A percentile compares a stretch with the other conserved stretches of the same genome.
Conservation (phyloP, 148 eudicot species). For the Linanthus parryae region DNA sequence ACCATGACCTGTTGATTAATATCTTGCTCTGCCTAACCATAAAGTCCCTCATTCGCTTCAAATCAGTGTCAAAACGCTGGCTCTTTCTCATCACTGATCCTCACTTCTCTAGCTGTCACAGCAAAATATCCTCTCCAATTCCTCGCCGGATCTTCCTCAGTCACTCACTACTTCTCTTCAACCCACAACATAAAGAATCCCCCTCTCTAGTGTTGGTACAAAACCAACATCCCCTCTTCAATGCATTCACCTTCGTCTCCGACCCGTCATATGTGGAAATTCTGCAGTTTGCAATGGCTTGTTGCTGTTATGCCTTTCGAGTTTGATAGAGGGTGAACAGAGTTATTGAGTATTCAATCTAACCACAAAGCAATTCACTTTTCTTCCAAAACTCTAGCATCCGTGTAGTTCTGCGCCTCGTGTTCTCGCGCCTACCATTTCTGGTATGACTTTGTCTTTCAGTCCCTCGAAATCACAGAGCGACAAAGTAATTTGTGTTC, state of each 20-base stretch:
- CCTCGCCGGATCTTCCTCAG: conserved; percentile 1
- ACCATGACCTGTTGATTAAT: conserved; percentile 3
- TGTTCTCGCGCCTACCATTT: too few relatives aligned
- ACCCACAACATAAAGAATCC: not conserved
- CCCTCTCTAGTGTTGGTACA: too few relatives aligned
- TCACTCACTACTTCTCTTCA: not conserved
- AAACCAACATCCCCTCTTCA: too few relatives aligned
- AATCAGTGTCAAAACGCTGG: conserved; percentile 20
- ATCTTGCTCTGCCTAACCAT: conserved; percentile 8
- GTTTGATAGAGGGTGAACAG: not conserved
- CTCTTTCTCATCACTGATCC: conserved; percentile 8
- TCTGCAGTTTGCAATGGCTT: not conserved
- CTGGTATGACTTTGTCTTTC: too few relatives aligned
- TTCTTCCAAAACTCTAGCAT: not conserved
- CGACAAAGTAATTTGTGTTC: conserved; percentile 11
- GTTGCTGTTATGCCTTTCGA: not conserved
- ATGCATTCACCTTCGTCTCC: not conserved
- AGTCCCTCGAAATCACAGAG: conserved; percentile 11
- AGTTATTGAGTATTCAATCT: conserved; percentile 3
- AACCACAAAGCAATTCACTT: conserved; percentile 5
- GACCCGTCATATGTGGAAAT: not conserved
- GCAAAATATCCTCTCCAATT: not conserved
- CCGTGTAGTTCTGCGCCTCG: not conserved
- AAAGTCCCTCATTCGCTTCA: conserved; percentile 9
- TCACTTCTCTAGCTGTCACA: not conserved